These are phyloP conservation scores for Sonneratia caseolaris DNA, from an alignment of 345 rosid species.

Conservation along the genomic window DNA sequence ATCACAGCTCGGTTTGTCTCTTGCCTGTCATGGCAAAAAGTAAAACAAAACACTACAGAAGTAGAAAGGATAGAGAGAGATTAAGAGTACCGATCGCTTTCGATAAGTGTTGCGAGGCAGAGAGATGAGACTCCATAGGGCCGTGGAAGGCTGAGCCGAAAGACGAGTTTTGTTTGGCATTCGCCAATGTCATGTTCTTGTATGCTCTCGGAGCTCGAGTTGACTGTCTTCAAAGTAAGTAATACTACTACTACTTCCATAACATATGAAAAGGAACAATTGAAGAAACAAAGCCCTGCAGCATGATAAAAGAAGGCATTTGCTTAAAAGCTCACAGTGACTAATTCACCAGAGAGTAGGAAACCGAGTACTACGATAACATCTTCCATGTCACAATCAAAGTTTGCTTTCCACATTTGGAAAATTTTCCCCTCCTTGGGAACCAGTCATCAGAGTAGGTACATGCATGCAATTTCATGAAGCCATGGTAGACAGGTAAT, in stretches of 20 bases:
- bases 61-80: neutral
- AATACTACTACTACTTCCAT: neutral
- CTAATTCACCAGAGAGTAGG: neutral
- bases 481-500: neutral
- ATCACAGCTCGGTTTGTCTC: neutral
- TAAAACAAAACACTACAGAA: slow-evolving; percentile 2
- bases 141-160: neutral
- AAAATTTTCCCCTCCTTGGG: neutral
- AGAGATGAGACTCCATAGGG: neutral
- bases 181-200: neutral
- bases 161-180: neutral
- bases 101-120: neutral
- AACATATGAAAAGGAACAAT: neutral
- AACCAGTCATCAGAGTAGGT: neutral
- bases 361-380: neutral
- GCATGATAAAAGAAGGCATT: neutral
- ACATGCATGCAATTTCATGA: neutral
- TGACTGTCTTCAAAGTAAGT: neutral
- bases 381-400: neutral
- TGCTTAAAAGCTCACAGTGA: neutral
- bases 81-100: slow-evolving; percentile 1
- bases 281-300: neutral
- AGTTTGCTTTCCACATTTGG: neutral
- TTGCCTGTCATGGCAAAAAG: neutral
- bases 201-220: neutral